Conservation (phyloP, 2,329 filamentous ascomycete species). For the Ceratocystis albifundus region DNA sequence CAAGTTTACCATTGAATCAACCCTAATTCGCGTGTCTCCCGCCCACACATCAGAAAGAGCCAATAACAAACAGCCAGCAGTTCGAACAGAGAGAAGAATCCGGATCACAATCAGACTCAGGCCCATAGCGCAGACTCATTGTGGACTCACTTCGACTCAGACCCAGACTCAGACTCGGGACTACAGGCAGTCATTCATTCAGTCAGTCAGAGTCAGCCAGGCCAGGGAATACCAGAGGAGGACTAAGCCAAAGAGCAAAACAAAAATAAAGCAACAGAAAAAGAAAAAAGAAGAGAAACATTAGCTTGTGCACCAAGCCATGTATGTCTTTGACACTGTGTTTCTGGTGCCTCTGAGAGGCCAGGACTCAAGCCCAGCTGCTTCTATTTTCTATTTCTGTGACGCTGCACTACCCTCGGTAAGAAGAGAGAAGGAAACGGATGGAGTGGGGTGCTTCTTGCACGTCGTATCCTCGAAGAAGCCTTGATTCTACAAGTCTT, state of each 20-base stretch:
- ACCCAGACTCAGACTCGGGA: not conserved
- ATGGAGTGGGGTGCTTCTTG: not conserved
- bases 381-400: conserved; percentile 12
- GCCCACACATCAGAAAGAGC: not conserved
- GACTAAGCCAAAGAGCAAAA: too few species aligned
- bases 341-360: conserved; percentile 2
- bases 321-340: conserved; percentile 9
- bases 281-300: not conserved
- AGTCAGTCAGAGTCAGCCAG: not conserved
- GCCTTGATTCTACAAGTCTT: not conserved
- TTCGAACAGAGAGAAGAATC: not conserved
- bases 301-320: not conserved
- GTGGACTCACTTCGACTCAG: not conserved
- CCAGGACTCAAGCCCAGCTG: not conserved
- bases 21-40: too few species aligned
- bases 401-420: conserved; percentile 5
- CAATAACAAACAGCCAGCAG: not conserved
- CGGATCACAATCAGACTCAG: not conserved
- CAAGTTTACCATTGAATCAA: too few species aligned
- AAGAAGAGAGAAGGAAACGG: not conserved
- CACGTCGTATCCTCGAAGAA: not conserved
- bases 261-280: too few species aligned
- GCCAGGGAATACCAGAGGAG: too few species aligned
- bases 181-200: not conserved
- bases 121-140: not conserved